phyloP scores from a whole-genome alignment of 345 rosid genomes.

The Aquilaria sinensis region DNA sequence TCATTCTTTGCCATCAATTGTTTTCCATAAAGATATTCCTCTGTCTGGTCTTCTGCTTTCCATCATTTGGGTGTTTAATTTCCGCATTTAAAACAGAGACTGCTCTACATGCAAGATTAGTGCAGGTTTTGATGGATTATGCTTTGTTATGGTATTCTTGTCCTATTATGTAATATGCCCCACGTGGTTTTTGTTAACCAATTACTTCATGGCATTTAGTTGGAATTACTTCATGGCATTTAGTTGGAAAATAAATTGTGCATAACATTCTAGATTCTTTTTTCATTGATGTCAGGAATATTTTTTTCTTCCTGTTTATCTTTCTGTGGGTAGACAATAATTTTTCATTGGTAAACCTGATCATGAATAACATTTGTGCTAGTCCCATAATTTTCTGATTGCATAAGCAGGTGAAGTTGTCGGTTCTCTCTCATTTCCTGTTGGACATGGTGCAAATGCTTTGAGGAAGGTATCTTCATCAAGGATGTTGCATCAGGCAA shows the following conservation, averaged over 20 bases:
- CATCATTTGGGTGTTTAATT: constrained; percentile 1
- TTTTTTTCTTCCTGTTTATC: no score
- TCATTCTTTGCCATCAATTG: neutral
- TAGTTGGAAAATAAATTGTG: no score
- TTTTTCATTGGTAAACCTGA: neutral
- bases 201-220: no score
- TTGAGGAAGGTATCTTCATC: constrained; percentile 77
- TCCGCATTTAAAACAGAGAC: neutral
- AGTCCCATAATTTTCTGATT: constrained; percentile 9
- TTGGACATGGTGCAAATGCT: constrained; percentile 54
- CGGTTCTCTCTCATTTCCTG: constrained; percentile 80
- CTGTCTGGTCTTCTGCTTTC: neutral
- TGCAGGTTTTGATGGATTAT: no score
- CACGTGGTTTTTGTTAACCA: no score
- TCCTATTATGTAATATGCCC: no score
- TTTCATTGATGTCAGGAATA: no score
- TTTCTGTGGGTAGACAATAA: no score
- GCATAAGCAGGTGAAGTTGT: constrained; percentile 84
- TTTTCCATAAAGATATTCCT: neutral
- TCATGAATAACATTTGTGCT: neutral
- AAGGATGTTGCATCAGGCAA: constrained; percentile 58
- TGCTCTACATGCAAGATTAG: no score
- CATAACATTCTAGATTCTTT: no score
- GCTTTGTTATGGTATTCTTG: no score
- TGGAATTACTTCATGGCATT: no score